Base-by-base conservation (phyloP, 2,329 filamentous ascomycete genomes). In the Phaeosphaeria sp. region DNA sequence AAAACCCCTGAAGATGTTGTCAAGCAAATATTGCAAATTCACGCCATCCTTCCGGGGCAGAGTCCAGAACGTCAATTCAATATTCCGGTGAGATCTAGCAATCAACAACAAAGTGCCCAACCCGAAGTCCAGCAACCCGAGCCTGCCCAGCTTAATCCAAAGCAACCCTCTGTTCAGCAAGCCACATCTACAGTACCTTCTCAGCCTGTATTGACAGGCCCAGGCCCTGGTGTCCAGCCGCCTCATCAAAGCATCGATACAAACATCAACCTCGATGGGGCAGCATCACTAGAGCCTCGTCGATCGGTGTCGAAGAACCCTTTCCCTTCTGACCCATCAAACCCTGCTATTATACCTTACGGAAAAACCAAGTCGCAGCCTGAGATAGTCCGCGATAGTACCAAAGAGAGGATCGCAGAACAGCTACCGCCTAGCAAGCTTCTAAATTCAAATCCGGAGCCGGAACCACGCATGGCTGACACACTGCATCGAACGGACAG, bases 1-100 rank as follows among this genome's bases (percentile, higher is more conserved):
- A 78, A 85, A 23, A 85, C 89, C 3, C 87, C 91, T 0, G 81
- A 90, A 65, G 84, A 90, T 64, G 89, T 92, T 71, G 84, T 86
- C 5, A 85, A 96, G 71, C 94, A 98, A 75, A 93, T 98, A 54
- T 83, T 96, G 67, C 84, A 90, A 22, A 93, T 98, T 58, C 90
- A 92, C 36, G 92, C 95, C 1, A 90, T 99, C 58, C 74, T 98
- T 23, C 86, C 87, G 41, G 93, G 92, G 30, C 92, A 97, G 75
- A 86, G 84, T 67, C 75, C 81, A 22, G 78, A 80, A 43, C 78
- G 83, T 54, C 68, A 71, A 80, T 83, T 74, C 85, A 85, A 65
- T 74, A 84, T 62, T 87, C 90, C 56, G 84, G 87, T 59, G 81
- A 84, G 59, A 79, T 72, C 67, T 46, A 67, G 63, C 56, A 72